Evolutionary conservation across 2,329 filamentous ascomycete species (phyloP), one percentile per base, ranked within the genome.

Genomic region (Neophaeococcomyces mojaviensis): DNA sequence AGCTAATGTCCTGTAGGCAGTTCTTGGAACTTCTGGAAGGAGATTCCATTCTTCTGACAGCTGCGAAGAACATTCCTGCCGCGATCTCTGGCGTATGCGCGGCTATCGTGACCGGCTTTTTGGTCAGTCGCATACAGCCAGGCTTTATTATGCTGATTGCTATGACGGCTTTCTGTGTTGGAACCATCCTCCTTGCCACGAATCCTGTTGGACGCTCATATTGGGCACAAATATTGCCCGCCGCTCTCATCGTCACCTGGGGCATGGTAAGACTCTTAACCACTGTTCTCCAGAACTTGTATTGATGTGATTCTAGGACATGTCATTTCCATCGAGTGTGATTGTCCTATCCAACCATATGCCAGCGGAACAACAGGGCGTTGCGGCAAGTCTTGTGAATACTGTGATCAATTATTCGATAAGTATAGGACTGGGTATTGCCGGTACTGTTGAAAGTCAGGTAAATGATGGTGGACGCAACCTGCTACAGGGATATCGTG

Each of bases 201-300:
- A 47, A 51, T 31, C 40, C 48, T 16, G 39, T 54, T 19, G 32
- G 49, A 20, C 39, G 32, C 20, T 44, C 47, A 9, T 86, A 84
- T 63, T 86, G 82, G 82, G 68, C 67, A 15, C 75, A 82, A 50
- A 68, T 73, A 0, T 85, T 86, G 56, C 69, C 81, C 8, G 69
- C 69, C 2, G 67, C 77, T 3, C 19, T 83, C 2, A 56, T 84
- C 37, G 78, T 77, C 61, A 73, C 77, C 0, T 80, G 49, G 31
- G 53, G 53, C 10, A 55, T 55, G 52, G 24, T 28, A 28, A 28
- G 24, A 5, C 10, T 10, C 24, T 28, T 28, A 5, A 5, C 24
- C 24, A 28, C 5, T 28, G 24, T 10, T 10, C 24, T 28, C 24
- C 24, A 28, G 10, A 10, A 28, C 24, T 10, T 5, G 10, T 28